Evolutionary conservation across 2,329 filamentous ascomycete species (phyloP).

Genomic region (Chrysosporium queenslandicum): DNA sequence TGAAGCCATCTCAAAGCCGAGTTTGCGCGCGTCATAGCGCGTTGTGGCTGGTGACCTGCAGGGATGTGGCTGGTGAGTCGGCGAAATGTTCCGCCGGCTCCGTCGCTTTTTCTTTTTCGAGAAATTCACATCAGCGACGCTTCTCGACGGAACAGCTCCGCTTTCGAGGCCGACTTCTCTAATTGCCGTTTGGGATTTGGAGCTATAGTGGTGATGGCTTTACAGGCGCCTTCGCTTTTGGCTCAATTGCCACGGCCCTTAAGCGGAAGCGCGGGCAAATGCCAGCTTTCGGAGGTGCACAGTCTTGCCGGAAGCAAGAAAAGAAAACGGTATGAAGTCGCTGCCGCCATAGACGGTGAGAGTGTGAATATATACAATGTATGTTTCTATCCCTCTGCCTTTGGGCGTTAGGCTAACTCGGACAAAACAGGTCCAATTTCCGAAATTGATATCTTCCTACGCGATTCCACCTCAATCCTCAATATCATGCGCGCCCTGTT

Average conservation of each 20-base stretch:
- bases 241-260: slow-evolving; percentile 39
- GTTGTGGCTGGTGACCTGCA: neutral
- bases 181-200: too few relatives aligned
- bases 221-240: slow-evolving; percentile 37
- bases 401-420: slow-evolving; percentile 10
- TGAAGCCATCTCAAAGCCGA: neutral
- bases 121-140: neutral
- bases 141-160: neutral
- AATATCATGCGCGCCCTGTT: slow-evolving; percentile 49
- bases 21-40: slow-evolving; percentile 6
- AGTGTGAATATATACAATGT: slow-evolving; percentile 55
- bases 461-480: slow-evolving; percentile 51
- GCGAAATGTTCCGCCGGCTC: slow-evolving; percentile 7
- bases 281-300: slow-evolving; percentile 41
- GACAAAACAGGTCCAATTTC: slow-evolving; percentile 46
- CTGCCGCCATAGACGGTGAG: slow-evolving; percentile 51
- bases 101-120: slow-evolving; percentile 4
- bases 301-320: slow-evolving; percentile 47
- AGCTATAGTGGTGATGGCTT: slow-evolving; percentile 29
- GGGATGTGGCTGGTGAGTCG: slow-evolving; percentile 12
- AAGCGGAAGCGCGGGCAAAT: slow-evolving; percentile 32
- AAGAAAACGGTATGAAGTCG: slow-evolving; percentile 53
- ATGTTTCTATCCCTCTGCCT: slow-evolving; percentile 15
- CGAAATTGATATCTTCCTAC: slow-evolving; percentile 51
- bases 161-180: too few relatives aligned